phyloP scores from a whole-genome alignment of 1,284 basidiomycete genomes.

The Gymnopus androsaceus region DNA sequence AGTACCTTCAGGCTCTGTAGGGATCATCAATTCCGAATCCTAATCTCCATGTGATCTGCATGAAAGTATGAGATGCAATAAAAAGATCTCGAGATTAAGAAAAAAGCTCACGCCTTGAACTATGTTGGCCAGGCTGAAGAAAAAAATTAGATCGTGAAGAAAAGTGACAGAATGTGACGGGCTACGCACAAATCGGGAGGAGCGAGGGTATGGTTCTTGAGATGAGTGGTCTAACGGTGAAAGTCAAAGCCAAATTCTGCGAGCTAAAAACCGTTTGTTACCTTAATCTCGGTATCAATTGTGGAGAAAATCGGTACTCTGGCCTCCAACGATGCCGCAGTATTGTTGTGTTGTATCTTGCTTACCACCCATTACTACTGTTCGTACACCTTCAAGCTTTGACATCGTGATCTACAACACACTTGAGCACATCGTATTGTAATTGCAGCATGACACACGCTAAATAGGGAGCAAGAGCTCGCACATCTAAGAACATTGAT shows the following conservation, averaged over 20 bases:
- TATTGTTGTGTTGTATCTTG: conserved; percentile 53
- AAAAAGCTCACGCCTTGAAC: too few species aligned
- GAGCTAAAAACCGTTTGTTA: conserved; percentile 20
- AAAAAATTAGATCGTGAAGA: conserved; percentile 13
- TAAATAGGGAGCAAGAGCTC: conserved; percentile 64
- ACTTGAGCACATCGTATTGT: conserved; percentile 5
- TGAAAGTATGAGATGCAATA: too few species aligned
- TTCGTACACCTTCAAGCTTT: conserved; percentile 57
- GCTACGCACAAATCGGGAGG: conserved; percentile 59
- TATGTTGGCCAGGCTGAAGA: conserved; percentile 48
- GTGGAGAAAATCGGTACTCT: conserved; percentile 55
- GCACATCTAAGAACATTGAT: conserved; percentile 36
- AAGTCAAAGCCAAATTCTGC: not conserved
- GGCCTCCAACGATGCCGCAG: conserved; percentile 63
- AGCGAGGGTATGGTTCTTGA: conserved; percentile 59
- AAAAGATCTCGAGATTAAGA: too few species aligned
- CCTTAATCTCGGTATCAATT: conserved; percentile 63
- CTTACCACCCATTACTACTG: conserved; percentile 58
- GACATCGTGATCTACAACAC: conserved; percentile 55
- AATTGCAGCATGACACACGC: conserved; percentile 35
- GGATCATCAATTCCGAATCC: conserved; percentile 56
- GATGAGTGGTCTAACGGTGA: conserved; percentile 41
- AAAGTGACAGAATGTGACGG: not conserved
- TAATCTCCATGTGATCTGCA: conserved; percentile 67
- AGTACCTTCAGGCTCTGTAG: conserved; percentile 54